phyloP scores from a whole-genome alignment of 208 protist genomes.

The Herpetomonas tarakana region DNA sequence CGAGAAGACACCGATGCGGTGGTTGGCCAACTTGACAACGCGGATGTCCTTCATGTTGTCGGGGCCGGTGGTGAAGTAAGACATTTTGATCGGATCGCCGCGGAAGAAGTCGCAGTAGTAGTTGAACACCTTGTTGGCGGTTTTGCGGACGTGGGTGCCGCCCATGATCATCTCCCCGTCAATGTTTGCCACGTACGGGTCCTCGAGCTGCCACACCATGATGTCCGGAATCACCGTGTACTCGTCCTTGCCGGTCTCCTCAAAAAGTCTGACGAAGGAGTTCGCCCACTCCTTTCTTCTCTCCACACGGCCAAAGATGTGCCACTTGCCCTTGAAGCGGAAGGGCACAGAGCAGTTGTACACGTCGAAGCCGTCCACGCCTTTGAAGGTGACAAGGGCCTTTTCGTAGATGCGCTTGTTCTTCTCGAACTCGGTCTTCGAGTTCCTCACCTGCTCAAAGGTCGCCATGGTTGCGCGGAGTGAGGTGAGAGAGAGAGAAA shows the following conservation, averaged over 20 bases:
- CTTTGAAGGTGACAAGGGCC: slow-evolving; percentile 33
- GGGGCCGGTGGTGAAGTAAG: slow-evolving; percentile 26
- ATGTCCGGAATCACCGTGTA: slow-evolving; percentile 25
- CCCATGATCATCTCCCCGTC: slow-evolving; percentile 27
- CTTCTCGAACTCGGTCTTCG: slow-evolving; percentile 17
- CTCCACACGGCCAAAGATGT: slow-evolving; percentile 41
- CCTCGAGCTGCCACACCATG: slow-evolving; percentile 32
- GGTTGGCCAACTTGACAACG: slow-evolving; percentile 21
- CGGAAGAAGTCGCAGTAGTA: slow-evolving; percentile 47
- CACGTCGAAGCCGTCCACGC: slow-evolving; percentile 34
- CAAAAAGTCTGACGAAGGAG: slow-evolving; percentile 38
- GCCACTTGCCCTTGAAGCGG: slow-evolving; percentile 26
- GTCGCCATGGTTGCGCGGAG: slow-evolving; percentile 5
- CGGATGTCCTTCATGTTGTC: slow-evolving; percentile 44
- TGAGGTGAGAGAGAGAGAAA: background rate
- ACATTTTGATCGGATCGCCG: slow-evolving; percentile 14
- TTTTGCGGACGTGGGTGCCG: slow-evolving; percentile 35
- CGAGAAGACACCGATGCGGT: slow-evolving; percentile 36
- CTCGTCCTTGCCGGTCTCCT: slow-evolving; percentile 39
- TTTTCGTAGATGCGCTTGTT: slow-evolving; percentile 29
- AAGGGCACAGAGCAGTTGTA: slow-evolving; percentile 46
- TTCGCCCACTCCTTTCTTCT: slow-evolving; percentile 26
- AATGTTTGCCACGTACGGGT: slow-evolving; percentile 33
- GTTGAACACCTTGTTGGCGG: slow-evolving; percentile 18
- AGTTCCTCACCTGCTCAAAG: slow-evolving; percentile 13